Conservation (phyloP, 441 rosid genomes). For the Jatropha multifida region DNA sequence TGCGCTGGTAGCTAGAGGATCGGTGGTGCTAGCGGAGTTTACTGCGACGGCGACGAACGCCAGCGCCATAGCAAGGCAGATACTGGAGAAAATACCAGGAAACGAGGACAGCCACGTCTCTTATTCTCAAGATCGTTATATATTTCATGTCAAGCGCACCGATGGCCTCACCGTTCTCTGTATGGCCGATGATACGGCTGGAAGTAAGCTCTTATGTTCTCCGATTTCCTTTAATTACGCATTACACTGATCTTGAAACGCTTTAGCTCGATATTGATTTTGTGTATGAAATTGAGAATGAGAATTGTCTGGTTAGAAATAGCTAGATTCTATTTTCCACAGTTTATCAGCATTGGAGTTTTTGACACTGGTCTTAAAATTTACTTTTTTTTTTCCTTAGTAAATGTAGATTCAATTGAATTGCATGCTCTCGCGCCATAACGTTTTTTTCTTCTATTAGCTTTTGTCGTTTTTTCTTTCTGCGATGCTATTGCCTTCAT, state of each 20-base stretch:
- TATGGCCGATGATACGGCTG: conserved; percentile 94
- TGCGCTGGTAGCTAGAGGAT: conserved; percentile 84
- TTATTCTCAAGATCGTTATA: conserved; percentile 85
- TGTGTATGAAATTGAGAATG: background rate
- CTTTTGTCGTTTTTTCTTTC: too few relatives aligned
- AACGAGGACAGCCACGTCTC: conserved; percentile 72
- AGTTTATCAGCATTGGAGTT: background rate
- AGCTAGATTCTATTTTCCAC: background rate
- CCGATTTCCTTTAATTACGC: background rate
- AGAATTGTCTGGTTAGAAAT: background rate
- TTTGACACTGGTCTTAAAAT: too few relatives aligned
- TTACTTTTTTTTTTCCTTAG: too few relatives aligned
- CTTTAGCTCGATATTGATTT: background rate
- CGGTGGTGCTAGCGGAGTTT: conserved; percentile 88
- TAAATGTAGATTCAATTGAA: background rate
- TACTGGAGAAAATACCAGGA: conserved; percentile 72
- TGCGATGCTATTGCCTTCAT: too few relatives aligned
- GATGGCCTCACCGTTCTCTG: conserved; percentile 96
- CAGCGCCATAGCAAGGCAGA: conserved; percentile 71
- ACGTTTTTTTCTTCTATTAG: too few relatives aligned
- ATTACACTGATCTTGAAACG: background rate
- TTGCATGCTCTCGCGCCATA: background rate
- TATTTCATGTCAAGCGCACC: conserved; percentile 89
- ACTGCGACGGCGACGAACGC: conserved; percentile 82
- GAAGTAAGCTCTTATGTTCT: conserved; percentile 44